These are phyloP conservation scores for Beauveria australis DNA, from an alignment of 2,329 filamentous ascomycete genomes.

Conservation along the genomic window DNA sequence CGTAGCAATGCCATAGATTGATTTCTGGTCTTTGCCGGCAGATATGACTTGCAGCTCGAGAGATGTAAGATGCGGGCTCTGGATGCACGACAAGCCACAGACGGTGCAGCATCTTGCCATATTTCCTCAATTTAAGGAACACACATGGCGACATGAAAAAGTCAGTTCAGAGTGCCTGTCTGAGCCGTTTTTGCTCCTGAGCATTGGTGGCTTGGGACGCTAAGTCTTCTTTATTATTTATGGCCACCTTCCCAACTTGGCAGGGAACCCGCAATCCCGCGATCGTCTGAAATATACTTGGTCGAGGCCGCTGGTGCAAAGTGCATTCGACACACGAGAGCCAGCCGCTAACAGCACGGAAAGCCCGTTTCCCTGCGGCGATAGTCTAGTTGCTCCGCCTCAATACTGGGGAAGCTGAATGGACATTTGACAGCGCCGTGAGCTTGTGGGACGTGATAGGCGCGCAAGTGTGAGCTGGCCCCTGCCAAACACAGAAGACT, in stretches of 20 bases:
- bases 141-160: too few relatives aligned
- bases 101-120: too few relatives aligned
- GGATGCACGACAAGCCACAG: too few relatives aligned
- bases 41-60: too few relatives aligned
- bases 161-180: too few relatives aligned
- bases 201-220: neutral
- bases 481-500: neutral
- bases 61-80: too few relatives aligned
- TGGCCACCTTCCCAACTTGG: constrained; percentile 3
- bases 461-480: neutral
- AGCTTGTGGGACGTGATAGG: neutral
- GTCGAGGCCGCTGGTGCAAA: neutral
- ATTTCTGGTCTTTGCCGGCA: too few relatives aligned
- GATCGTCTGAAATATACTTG: neutral
- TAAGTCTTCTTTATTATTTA: neutral
- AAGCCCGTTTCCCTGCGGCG: neutral
- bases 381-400: neutral
- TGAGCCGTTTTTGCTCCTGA: too few relatives aligned
- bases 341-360: neutral
- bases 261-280: neutral
- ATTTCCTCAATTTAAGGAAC: too few relatives aligned
- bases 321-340: neutral
- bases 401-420: neutral
- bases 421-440: neutral
- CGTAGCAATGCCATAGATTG: too few relatives aligned